These are phyloP conservation scores for Lipomyces lipofer DNA, from an alignment of 805 yeast genomes.

Conservation along the genomic window DNA sequence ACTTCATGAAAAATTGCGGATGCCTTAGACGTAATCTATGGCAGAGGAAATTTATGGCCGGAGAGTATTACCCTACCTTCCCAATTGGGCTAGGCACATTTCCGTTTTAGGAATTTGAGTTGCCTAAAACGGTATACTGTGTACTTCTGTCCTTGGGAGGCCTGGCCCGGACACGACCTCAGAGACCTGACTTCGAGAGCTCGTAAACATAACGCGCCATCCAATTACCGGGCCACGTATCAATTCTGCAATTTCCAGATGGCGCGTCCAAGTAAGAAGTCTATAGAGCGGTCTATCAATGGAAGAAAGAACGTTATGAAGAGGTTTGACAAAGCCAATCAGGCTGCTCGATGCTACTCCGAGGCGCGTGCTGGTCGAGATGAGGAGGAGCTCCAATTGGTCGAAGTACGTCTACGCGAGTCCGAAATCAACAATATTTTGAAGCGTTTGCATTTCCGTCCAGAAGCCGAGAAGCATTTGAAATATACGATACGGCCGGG, in stretches of 20 bases:
- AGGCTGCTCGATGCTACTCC: not conserved
- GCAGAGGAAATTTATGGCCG: conserved; percentile 5
- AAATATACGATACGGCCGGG: not conserved
- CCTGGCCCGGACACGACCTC: not conserved
- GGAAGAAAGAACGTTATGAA: conserved; percentile 1
- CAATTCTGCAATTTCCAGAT: not conserved
- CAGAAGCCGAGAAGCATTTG: not conserved
- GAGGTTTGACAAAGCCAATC: not conserved
- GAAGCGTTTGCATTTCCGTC: not conserved
- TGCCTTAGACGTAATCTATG: not conserved
- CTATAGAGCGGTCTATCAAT: not conserved
- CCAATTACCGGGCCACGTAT: not conserved
- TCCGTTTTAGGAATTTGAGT: not conserved
- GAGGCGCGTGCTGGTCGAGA: not conserved
- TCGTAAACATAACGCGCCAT: not conserved
- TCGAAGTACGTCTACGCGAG: not conserved
- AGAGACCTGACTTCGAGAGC: not conserved
- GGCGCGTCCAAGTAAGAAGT: not conserved
- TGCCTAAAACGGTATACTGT: not conserved
- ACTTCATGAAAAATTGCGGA: not conserved
- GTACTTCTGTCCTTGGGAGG: not conserved
- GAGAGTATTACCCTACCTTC: not conserved
- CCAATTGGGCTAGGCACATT: not conserved
- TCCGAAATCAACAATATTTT: not conserved
- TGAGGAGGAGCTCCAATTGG: not conserved